Evolutionary conservation across 2,329 filamentous ascomycete species (phyloP).

Genomic region (Bipolaris bicolor): DNA sequence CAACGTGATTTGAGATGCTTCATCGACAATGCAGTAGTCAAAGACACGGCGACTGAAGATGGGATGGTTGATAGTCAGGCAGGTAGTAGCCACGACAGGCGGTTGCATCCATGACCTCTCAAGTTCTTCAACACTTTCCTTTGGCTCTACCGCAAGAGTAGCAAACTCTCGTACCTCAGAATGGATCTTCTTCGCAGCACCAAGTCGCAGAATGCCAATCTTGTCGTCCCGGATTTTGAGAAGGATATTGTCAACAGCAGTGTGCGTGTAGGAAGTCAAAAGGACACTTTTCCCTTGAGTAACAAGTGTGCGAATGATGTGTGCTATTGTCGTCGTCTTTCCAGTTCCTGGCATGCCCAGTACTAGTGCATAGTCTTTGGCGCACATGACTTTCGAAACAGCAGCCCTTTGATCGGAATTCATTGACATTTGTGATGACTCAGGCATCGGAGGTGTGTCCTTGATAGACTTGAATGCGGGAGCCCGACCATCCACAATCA

Average conservation of each 20-base stretch:
- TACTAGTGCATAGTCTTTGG: slow-evolving; percentile 93
- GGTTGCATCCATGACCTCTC: slow-evolving; percentile 82
- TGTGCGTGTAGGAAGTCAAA: slow-evolving; percentile 94
- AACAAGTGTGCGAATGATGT: slow-evolving; percentile 90
- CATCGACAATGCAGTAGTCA: slow-evolving; percentile 98
- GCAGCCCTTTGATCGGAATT: slow-evolving; percentile 88
- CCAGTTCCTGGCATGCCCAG: slow-evolving; percentile 98
- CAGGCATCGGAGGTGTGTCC: slow-evolving; percentile 64
- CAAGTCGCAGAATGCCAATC: slow-evolving; percentile 82
- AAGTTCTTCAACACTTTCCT: slow-evolving; percentile 81
- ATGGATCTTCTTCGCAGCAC: slow-evolving; percentile 83
- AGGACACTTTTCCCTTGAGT: slow-evolving; percentile 91
- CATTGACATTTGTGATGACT: slow-evolving; percentile 65
- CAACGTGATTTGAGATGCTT: slow-evolving; percentile 95
- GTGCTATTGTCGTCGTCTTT: slow-evolving; percentile 97
- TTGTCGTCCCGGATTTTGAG: slow-evolving; percentile 84
- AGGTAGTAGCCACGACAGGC: slow-evolving; percentile 92
- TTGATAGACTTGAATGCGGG: slow-evolving; percentile 74
- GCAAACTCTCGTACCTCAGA: slow-evolving; percentile 86
- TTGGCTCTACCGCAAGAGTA: slow-evolving; percentile 74
- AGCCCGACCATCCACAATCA: slow-evolving; percentile 77
- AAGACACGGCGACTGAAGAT: slow-evolving; percentile 89
- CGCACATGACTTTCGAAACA: slow-evolving; percentile 94
- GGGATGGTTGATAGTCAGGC: slow-evolving; percentile 86
- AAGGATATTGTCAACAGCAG: slow-evolving; percentile 96